Conservation (phyloP, 495 filamentous ascomycete species). For the Daldinia concentrica region DNA sequence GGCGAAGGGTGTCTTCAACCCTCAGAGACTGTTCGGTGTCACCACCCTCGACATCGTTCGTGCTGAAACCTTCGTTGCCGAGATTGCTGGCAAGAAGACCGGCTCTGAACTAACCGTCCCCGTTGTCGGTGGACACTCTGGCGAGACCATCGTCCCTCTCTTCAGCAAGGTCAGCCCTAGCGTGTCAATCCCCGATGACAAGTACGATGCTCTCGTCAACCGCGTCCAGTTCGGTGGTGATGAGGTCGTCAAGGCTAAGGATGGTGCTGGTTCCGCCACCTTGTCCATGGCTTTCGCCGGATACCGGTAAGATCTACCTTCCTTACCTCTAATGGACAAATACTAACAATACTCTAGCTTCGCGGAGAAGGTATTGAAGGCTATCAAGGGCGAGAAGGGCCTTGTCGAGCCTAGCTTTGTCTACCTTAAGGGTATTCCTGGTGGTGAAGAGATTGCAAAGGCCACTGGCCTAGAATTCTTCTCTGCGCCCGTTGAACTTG, state of each 20-base stretch:
- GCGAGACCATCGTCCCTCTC: conserved; percentile 96
- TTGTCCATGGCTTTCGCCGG: conserved; percentile 98
- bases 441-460: conserved; percentile 84
- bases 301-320: conserved; percentile 70
- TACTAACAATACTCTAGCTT: conserved; percentile 66
- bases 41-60: conserved; percentile 98
- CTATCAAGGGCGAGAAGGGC: conserved; percentile 83
- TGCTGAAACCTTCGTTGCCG: conserved; percentile 94
- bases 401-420: conserved; percentile 94
- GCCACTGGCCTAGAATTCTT: conserved; percentile 90
- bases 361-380: conserved; percentile 91
- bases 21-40: conserved; percentile 94
- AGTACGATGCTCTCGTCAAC: conserved; percentile 86
- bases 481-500: conserved; percentile 93
- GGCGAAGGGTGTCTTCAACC: conserved; percentile 88
- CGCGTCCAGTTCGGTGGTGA: conserved; percentile 98
- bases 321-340: not conserved
- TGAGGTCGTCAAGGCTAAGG: conserved; percentile 89
- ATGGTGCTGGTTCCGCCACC: conserved; percentile 92
- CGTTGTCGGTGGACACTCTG: conserved; percentile 96
- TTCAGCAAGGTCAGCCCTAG: conserved; percentile 88
- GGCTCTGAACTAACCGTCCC: conserved; percentile 84
- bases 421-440: conserved; percentile 88
- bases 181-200: conserved; percentile 83
- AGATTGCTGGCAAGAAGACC: conserved; percentile 81